These are phyloP conservation scores for Penicillium nucicola DNA, from an alignment of 495 filamentous ascomycete genomes.

Conservation along the genomic window DNA sequence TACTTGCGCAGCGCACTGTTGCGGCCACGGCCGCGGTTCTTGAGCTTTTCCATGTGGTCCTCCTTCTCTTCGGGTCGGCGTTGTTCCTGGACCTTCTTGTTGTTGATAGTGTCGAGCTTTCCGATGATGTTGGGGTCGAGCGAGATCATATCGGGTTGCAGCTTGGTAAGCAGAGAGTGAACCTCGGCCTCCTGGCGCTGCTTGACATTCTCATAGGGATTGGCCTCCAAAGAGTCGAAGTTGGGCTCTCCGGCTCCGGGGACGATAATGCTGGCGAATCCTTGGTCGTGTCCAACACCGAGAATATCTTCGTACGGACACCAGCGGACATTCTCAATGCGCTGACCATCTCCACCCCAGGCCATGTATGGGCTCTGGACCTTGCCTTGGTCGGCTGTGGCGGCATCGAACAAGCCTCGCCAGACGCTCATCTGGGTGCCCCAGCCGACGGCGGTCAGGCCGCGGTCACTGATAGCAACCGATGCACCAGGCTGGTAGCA, in stretches of 20 bases:
- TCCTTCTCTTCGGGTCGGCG: slow-evolving; percentile 71
- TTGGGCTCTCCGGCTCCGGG: slow-evolving; percentile 95
- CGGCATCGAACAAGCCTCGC: slow-evolving; percentile 78
- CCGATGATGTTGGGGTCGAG: slow-evolving; percentile 89
- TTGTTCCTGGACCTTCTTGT: slow-evolving; percentile 68
- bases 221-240: slow-evolving; percentile 88
- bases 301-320: slow-evolving; percentile 94
- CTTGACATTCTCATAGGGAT: slow-evolving; percentile 94
- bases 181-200: slow-evolving; percentile 94
- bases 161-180: slow-evolving; percentile 81
- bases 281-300: slow-evolving; percentile 77
- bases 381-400: slow-evolving; percentile 67
- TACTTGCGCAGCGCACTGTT: slow-evolving; percentile 85
- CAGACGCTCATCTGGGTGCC: slow-evolving; percentile 85
- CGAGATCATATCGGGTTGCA: slow-evolving; percentile 96
- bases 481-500: slow-evolving; percentile 81
- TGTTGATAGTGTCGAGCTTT: slow-evolving; percentile 72
- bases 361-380: slow-evolving; percentile 87
- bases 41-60: slow-evolving; percentile 66
- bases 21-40: slow-evolving; percentile 82
- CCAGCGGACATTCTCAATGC: slow-evolving; percentile 79
- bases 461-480: slow-evolving; percentile 82
- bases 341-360: slow-evolving; percentile 84
- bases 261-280: slow-evolving; percentile 84
- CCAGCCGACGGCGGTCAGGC: slow-evolving; percentile 86